Percentiles rank a stretch among this genome's conserved stretches.
These are phyloP conservation scores for Nicotiana benthamiana DNA, from an alignment of 257 asterid species.

Conservation along the genomic window DNA sequence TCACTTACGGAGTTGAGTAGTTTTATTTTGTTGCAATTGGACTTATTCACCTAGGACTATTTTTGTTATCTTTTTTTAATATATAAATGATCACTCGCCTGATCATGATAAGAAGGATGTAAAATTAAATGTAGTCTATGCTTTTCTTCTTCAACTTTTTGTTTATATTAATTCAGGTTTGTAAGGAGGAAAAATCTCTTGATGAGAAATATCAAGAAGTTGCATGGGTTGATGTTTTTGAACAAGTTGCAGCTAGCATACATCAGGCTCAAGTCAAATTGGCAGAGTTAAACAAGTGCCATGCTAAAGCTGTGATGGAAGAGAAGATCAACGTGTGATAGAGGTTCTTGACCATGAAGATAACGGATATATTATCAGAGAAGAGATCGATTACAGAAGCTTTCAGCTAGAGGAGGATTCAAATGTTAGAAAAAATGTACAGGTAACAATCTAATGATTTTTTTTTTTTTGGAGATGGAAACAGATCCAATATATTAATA, in stretches of 20 bases:
- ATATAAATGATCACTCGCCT: neutral
- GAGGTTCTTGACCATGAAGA: constrained; percentile 1
- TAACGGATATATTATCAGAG: constrained; percentile 9
- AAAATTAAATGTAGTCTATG: neutral
- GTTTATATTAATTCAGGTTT: neutral
- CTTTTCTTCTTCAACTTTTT: neutral
- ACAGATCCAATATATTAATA: too few species aligned
- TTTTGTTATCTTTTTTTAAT: neutral
- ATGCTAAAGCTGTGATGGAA: constrained; percentile 4
- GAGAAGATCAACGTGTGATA: constrained; percentile 9
- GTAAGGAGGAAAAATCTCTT: neutral
- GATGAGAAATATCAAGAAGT: neutral
- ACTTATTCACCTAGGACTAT: neutral
- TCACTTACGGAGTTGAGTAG: neutral
- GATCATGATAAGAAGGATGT: neutral
- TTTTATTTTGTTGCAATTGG: neutral
- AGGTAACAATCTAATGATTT: constrained; percentile 2
- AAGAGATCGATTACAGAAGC: constrained; percentile 9
- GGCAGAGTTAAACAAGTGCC: neutral
- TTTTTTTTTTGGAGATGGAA: too few species aligned
- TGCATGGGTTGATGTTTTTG: constrained; percentile 8
- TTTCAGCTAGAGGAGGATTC: constrained; percentile 13
- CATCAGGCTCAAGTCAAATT: constrained; percentile 4
- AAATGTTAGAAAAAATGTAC: constrained; percentile 5
- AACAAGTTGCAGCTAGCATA: constrained; percentile 8